A percentile compares a stretch with the other conserved stretches of the same genome.
These are phyloP conservation scores for Phytophthora megakarya DNA, from an alignment of 352 stramenopile genomes.

Conservation along the genomic window DNA sequence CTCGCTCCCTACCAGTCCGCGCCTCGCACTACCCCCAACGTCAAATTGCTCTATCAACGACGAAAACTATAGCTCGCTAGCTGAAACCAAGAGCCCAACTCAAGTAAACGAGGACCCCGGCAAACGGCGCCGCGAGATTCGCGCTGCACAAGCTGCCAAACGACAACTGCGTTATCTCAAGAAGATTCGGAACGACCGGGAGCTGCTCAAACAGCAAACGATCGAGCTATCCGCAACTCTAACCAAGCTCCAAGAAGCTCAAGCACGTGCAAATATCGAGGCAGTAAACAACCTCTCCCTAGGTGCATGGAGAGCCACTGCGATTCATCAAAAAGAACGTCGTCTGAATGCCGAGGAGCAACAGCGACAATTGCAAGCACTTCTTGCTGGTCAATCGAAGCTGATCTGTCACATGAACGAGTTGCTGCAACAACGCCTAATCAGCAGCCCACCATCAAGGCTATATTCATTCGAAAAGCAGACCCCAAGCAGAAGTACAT, in stretches of 20 bases:
- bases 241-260: neutral
- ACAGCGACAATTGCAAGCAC: constrained; percentile 3
- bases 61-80: neutral
- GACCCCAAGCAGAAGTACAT: neutral
- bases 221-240: neutral
- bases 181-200: neutral
- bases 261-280: neutral
- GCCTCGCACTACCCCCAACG: neutral
- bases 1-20: too few relatives aligned
- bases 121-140: neutral
- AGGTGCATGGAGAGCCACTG: neutral
- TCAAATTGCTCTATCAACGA: neutral
- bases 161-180: neutral
- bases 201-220: neutral
- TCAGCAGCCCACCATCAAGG: neutral
- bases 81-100: neutral
- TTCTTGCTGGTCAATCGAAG: neutral
- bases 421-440: constrained; percentile 1
- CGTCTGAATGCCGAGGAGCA: constrained; percentile 6
- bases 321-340: constrained; percentile 15
- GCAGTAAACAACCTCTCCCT: neutral
- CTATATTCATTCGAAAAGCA: neutral
- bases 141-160: neutral
- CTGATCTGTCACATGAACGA: constrained; percentile 13
- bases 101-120: neutral